Base-by-base conservation (phyloP, 768 basidiomycete species). In the Tylopilus subfusipes region DNA sequence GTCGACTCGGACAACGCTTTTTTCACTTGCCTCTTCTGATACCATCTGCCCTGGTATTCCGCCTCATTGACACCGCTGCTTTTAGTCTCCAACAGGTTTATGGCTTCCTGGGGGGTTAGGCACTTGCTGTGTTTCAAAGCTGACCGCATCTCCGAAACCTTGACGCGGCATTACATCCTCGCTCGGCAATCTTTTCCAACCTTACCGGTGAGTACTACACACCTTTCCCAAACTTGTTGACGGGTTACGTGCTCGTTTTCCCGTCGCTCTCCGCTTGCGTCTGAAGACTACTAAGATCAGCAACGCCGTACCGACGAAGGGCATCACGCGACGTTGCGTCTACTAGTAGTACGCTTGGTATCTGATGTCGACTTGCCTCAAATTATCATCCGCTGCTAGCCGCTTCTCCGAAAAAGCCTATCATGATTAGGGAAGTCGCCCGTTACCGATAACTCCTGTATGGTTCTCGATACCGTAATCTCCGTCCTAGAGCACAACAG, bases 341-440 rank as follows among this genome's bases (percentile, higher is more conserved):
- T n/a, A n/a, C n/a, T n/a, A n/a, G n/a, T 33, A 40, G 43, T 25
- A 40, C 38, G 18, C 31, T 42, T 48, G 39, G 22, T 34, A 9
- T 33, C 44, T 14, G 18, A 48, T 43, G 36, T 42, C 43, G 39
- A 50, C 10, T 21, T 25, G 38, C 30, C 34, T 45, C 51, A 21
- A 31, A 52, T 55, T 62, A 58, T 68, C 52, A 62, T 58, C 45
- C 50, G 51, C 47, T 33, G 48, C 59, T 58, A 57, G 39, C 51
- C 52, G 52, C 30, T 56, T 61, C 61, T 67, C 69, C 69, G 69
- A 54, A 61, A 70, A 70, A 61, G 69, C 69, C 69, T 70, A 70
- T 70, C 69, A 69, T 48, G 55, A 59, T 57, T 51, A 64, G 64
- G 62, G 58, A 58, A 57, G 46, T 49, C 16, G 34, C 29, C 34